phyloP scores from a whole-genome alignment of 1,284 basidiomycete genomes.

The Cystobasidium sp. region DNA sequence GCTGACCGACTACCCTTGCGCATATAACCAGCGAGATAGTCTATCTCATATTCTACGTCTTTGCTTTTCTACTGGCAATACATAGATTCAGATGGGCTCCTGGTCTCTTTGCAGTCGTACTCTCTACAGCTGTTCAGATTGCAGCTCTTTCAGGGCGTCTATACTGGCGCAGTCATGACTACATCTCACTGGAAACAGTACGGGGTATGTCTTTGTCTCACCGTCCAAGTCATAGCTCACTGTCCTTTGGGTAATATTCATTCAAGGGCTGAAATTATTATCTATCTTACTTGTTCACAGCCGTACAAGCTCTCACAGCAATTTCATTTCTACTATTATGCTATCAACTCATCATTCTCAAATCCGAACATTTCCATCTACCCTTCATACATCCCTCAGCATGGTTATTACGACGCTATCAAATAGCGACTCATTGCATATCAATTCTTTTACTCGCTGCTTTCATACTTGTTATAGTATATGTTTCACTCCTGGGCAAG shows the following conservation, averaged over 20 bases:
- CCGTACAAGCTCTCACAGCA: slow-evolving; percentile 11
- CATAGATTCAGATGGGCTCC: slow-evolving; percentile 19
- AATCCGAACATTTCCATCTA: slow-evolving; percentile 26
- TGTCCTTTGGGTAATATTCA: background rate
- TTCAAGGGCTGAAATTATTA: too few relatives aligned
- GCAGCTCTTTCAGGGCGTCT: slow-evolving; percentile 10
- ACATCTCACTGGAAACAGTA: background rate
- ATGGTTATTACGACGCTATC: slow-evolving; percentile 7
- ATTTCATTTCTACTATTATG: slow-evolving; percentile 10
- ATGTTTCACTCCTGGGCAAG: slow-evolving; percentile 3
- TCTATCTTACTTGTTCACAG: too few relatives aligned
- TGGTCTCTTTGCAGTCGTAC: background rate
- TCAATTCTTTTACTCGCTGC: background rate
- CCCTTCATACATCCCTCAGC: background rate
- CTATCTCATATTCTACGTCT: slow-evolving; percentile 18
- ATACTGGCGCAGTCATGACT: background rate
- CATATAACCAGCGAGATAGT: slow-evolving; percentile 21
- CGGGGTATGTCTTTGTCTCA: slow-evolving; percentile 16
- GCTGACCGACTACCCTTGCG: background rate
- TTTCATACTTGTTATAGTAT: slow-evolving; percentile 11
- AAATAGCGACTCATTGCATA: background rate
- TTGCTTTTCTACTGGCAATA: slow-evolving; percentile 6
- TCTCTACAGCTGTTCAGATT: slow-evolving; percentile 1
- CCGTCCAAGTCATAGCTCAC: background rate
- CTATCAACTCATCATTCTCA: slow-evolving; percentile 27